Evolutionary conservation across 345 rosid species (phyloP), one percentile per base, ranked within the genome.

Genomic region (Triadica sebifera): DNA sequence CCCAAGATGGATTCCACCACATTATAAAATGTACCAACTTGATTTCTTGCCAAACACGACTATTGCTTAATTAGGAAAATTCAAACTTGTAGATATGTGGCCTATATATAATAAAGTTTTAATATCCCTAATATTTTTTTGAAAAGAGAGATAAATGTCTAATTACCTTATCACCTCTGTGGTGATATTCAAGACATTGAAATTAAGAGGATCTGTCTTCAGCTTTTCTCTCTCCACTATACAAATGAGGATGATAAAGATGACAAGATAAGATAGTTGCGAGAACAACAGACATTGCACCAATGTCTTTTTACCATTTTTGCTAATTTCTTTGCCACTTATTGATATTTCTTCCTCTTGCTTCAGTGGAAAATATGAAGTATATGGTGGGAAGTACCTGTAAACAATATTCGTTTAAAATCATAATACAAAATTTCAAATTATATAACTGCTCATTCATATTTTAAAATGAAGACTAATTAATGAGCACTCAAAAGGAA

Each of bases 111-210:
- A 29, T 29, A 29, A 29, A 29, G 2, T 29, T 29, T 29, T 2
- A 29, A 29, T 29, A 29, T 29, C 34, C 2, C 34, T 29, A 29
- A 29, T 29, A 29, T 29, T 29, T 29, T 29, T 29, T 29, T 29
- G 8, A 50, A 41, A 60, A 17, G 29, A 22, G 20, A 29, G n/a
- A 65, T 12, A 10, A 3, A 65, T 16, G 4, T 39, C 46, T 8
- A 12, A 9, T 39, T 53, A 88, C 97, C 93, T 92, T 78, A 87
- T 39, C 5, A 90, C 86, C 84, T 92, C 95, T 0, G 90, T 12
- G 53, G 83, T 78, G 74, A 92, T 85, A 78, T 80, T 85, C 11
- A 92, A 50, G 13, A 87, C 84, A 8, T 79, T 87, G 75, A 90
- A 88, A 66, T 92, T 92, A 69, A 86, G 85, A 2, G 94, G 91